These are phyloP conservation scores for Saccharomyces hybrid DNA, from an alignment of 1,139 yeast genomes.

Conservation along the genomic window DNA sequence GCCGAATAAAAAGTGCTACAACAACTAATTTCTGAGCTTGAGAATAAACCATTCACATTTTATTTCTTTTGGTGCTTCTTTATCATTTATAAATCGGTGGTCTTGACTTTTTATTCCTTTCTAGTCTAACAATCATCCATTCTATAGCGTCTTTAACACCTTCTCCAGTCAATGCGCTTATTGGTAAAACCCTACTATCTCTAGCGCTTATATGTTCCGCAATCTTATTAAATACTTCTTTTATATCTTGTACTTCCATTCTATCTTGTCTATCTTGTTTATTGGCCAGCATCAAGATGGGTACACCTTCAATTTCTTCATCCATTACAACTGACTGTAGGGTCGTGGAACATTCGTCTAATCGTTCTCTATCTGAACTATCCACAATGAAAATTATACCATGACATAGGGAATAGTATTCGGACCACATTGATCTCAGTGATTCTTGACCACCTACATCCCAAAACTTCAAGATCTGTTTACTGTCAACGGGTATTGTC, in stretches of 20 bases:
- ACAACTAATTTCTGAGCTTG: neutral
- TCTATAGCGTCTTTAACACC: slow-evolving; percentile 83
- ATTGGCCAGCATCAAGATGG: slow-evolving; percentile 88
- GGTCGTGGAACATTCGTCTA: slow-evolving; percentile 70
- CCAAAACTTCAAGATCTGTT: slow-evolving; percentile 73
- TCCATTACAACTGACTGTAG: slow-evolving; percentile 36
- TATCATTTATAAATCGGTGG: slow-evolving; percentile 45
- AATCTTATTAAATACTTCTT: slow-evolving; percentile 71
- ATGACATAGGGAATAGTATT: slow-evolving; percentile 79
- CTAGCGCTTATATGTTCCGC: slow-evolving; percentile 83
- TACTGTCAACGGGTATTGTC: slow-evolving; percentile 42
- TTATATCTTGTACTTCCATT: slow-evolving; percentile 68
- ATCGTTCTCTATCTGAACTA: slow-evolving; percentile 74
- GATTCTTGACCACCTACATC: slow-evolving; percentile 93
- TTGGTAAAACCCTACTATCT: slow-evolving; percentile 82
- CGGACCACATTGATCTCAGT: slow-evolving; percentile 76
- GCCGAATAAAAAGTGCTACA: neutral
- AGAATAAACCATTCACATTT: neutral
- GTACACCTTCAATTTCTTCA: slow-evolving; percentile 66
- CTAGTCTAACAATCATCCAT: slow-evolving; percentile 74
- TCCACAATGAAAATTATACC: slow-evolving; percentile 90
- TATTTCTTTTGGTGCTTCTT: neutral
- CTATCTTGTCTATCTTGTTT: slow-evolving; percentile 87
- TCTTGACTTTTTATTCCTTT: slow-evolving; percentile 65
- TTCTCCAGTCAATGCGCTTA: slow-evolving; percentile 79